Base-by-base conservation (phyloP, 2,329 filamentous ascomycete species). In the Ambrosiella xylebori region DNA sequence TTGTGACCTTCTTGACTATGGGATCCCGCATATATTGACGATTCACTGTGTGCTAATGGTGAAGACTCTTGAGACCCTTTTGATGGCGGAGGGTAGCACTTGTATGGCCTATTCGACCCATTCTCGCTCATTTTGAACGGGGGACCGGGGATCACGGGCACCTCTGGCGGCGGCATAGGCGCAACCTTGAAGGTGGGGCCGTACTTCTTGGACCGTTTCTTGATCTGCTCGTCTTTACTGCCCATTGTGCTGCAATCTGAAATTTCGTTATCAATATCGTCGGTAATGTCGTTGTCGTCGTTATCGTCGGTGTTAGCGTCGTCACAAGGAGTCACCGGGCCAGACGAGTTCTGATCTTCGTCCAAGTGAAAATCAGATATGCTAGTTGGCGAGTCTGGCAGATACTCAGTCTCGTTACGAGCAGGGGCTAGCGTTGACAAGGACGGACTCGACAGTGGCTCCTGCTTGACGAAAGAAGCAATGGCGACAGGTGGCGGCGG, bases 121-220 rank as follows among this genome's bases (percentile, higher is more conserved):
- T 56, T 61, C n/a, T 61, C 59, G 17, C 59, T 61, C 59, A 61
- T 61, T 27, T 61, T 61, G 12, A 61, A 61, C n/a, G 59, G 59
- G 5, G 56, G 56, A 27, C 49, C 59, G 11, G 59, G 59, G n/a
- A 58, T 58, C 17, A 61, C 56, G 6, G 59, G 59, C 7, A 61
- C 56, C 8, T 58, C 52, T 6, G 59, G 59, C 49, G 59, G 56
- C 40, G 59, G 59, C 56, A 61, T 38, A 13, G 59, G 59, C 39
- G 56, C 51, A 51, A 61, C 59, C 39, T 61, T 61, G 52, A 61
- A 61, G n/a, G 59, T 61, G 3, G 59, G 59, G 1, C 59, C 59
- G 36, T 61, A 61, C 52, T 61, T 61, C 47, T 61, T 61, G n/a
- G 44, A 19, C 19, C 59, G 59, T 40, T 57, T 58, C 53, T 61